Base-by-base conservation (phyloP, 257 asterid species). In the Salvia splendens region DNA sequence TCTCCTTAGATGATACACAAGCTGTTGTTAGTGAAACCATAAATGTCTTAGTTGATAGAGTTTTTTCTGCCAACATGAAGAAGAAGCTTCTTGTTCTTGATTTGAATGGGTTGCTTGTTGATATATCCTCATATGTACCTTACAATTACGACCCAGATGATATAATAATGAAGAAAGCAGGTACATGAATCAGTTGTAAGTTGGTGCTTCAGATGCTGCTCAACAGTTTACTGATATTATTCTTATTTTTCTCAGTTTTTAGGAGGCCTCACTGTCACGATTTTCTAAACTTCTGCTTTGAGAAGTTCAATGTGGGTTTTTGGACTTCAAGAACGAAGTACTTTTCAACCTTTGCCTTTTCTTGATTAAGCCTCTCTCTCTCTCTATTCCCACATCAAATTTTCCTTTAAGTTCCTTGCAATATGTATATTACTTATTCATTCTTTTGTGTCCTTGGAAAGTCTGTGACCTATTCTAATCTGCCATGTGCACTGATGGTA, bases 71-170 rank as follows among this genome's bases (percentile, higher is more conserved):
- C 43, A 65, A 52, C 69, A 52, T 62, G 6, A 65, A 64, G 65
- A 91, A 83, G 78, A 91, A 91, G 78, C 95, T 89, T 80, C 95
- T 91, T 54, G 98, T 91, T 41, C 98, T 91, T 65, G 96, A 89
- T 76, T 69, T 91, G 63, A 91, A 89, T 73, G 96, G 96, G 51
- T 82, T 91, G 53, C 89, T 91, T 59, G 84, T 87, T 61, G 88
- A 86, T 73, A 87, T 88, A 70, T 76, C 73, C 36, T 73, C 87
- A 1, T 68, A 66, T 15, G 81, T 85, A 57, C 91, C 93, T 57
- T 78, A 81, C 53, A 74, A 76, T 65, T 76, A 72, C 51, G 80
- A 77, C 6, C 83, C 88, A 4, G 87, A 85, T 61, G 80, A 61
- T 41, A 78, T 84, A 36, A 79, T 91, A 74, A 53, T 75, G 40